Base-by-base conservation (phyloP, 176 grass and related monocot species). In the Carex scoparia region DNA sequence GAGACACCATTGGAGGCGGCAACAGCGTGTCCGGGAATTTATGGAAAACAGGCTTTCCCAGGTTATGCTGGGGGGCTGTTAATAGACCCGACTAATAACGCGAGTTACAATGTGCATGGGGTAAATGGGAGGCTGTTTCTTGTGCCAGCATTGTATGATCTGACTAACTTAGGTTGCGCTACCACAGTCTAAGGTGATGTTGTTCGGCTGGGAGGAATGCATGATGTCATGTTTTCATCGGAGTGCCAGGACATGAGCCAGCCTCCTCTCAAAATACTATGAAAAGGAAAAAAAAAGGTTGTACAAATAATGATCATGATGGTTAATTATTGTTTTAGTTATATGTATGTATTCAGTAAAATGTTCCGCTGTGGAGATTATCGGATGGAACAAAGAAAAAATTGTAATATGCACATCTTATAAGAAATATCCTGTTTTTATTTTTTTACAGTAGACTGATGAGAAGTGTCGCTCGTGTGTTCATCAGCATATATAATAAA, bases 1-100 rank as follows among this genome's bases (percentile, higher is more conserved):
- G 83, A 32, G 19, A 84, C 83, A 31, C 85, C 86, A 7, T 80
- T 94, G 69, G 95, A 98, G 86, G 89, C 94, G 1, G 92, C 81
- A 33, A 85, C 87, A 19, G 87, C 87, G 18, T 88, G 87, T 48
- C 72, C 74, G 7, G 87, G 87, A 23, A 59, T 85, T 12, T 88
- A 68, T 15, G 87, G 82, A 0, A 85, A 61, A 37, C 69, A 53
- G 16, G 81, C 87, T 10, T 88, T 70, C 61, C 87, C 87, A 0
- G 87, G 87, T 35, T 88, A 70, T 44, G 59, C 87, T 4, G 87
- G 87, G 18, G 40, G 80, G 12, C 13, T 88, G 63, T 53, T 85
- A 44, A 48, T 88, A 16, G 74, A 85, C 51, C 48, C 63, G 13
- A 62, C 46, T 32, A 89, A 28, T 5, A 71, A 84, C 1, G 87